Evolutionary conservation across 129 eudicot genomes (phyloP).

Genomic region (Apium graveolens): DNA sequence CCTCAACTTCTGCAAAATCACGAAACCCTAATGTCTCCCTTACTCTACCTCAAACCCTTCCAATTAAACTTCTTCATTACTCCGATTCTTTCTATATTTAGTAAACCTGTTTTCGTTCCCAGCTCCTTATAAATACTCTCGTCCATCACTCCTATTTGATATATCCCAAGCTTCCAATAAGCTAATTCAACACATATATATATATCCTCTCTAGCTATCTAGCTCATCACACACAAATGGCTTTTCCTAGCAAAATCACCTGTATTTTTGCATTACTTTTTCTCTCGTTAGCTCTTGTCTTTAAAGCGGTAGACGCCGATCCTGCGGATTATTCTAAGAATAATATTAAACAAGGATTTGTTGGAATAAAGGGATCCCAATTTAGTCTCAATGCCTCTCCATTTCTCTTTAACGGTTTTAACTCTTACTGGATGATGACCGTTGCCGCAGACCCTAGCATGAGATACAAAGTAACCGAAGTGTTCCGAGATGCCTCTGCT

Average conservation of each 20-base stretch:
- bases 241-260: constrained; percentile 6
- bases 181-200: too few species aligned
- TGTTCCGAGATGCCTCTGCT: constrained; percentile 49
- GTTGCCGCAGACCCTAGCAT: constrained; percentile 57
- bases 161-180: neutral
- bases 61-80: neutral
- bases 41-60: neutral
- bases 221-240: constrained; percentile 20
- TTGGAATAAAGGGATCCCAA: constrained; percentile 8
- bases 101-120: neutral
- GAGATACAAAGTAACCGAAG: constrained; percentile 49
- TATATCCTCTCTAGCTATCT: neutral
- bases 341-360: neutral
- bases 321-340: neutral
- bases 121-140: too few species aligned
- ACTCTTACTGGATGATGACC: constrained; percentile 86
- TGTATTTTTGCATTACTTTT: constrained; percentile 12
- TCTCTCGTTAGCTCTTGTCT: constrained; percentile 5
- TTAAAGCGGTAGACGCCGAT: constrained; percentile 28
- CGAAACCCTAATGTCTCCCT: neutral
- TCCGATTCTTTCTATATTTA: too few species aligned
- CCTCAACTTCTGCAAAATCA: neutral
- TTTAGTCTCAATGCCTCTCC: constrained; percentile 43
- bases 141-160: neutral
- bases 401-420: constrained; percentile 69